A percentile compares a stretch with the other conserved stretches of the same genome.
These are phyloP conservation scores for Colletotrichum spaethianum DNA, from an alignment of 2,329 filamentous ascomycete genomes.

Conservation along the genomic window DNA sequence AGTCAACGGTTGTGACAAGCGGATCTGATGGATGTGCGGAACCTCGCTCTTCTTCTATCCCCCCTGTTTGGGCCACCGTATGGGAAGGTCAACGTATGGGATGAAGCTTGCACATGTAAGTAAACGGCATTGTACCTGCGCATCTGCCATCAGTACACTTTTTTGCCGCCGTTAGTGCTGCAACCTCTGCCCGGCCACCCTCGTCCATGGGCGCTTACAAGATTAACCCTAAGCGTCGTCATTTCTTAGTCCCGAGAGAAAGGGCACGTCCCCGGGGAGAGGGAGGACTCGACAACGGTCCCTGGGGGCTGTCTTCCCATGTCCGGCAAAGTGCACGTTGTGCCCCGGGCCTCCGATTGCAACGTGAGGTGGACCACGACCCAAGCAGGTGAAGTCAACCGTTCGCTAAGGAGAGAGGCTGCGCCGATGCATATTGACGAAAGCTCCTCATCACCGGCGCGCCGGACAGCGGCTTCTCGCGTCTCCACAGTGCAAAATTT, in stretches of 20 bases:
- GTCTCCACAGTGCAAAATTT: conserved; percentile 31
- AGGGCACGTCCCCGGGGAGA: conserved; percentile 22
- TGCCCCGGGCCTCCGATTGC: conserved; percentile 38
- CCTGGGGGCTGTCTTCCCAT: conserved; percentile 18
- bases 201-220: conserved; percentile 39
- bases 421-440: conserved; percentile 36
- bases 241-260: conserved; percentile 36
- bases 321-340: conserved; percentile 28
- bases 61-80: neutral
- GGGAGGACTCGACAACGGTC: conserved; percentile 26
- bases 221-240: conserved; percentile 38
- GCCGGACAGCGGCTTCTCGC: conserved; percentile 18
- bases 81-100: neutral
- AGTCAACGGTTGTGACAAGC: neutral
- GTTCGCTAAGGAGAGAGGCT: conserved; percentile 9
- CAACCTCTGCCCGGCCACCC: conserved; percentile 34
- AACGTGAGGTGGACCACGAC: conserved; percentile 36
- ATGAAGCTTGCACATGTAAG: conserved; percentile 12
- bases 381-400: conserved; percentile 30
- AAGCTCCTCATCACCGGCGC: conserved; percentile 38
- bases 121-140: conserved; percentile 22
- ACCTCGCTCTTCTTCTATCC: neutral
- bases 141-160: conserved; percentile 4
- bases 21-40: conserved; percentile 1
- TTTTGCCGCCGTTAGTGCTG: conserved; percentile 37